Conservation (phyloP, 257 asterid species). For the Lavandula angustifolia region DNA sequence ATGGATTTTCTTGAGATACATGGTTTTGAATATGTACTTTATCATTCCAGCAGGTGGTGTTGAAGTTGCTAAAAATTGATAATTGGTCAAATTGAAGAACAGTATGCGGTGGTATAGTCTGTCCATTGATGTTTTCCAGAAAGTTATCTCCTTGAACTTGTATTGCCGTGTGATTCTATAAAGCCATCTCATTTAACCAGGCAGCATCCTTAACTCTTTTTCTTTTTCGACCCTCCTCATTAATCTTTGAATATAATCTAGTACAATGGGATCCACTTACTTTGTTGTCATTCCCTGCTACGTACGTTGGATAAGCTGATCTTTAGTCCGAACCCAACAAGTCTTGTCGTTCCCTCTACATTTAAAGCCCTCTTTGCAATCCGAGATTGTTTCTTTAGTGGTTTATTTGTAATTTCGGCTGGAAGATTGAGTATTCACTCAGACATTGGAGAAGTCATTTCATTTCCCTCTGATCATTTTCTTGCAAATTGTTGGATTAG, state of each 20-base stretch:
- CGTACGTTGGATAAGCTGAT: conserved; percentile 71
- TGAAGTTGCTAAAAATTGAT: conserved; percentile 36
- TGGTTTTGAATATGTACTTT: conserved; percentile 25
- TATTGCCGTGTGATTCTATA: conserved; percentile 94
- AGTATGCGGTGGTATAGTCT: conserved; percentile 86
- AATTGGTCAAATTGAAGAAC: conserved; percentile 50
- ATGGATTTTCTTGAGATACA: neutral
- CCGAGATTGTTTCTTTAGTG: neutral
- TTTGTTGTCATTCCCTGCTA: conserved; percentile 74
- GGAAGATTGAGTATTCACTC: conserved; percentile 27
- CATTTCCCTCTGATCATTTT: conserved; percentile 24
- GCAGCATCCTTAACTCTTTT: neutral
- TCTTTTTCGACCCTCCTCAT: neutral
- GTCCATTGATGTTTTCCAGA: conserved; percentile 69
- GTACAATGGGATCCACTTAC: conserved; percentile 76
- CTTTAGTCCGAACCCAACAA: conserved; percentile 9
- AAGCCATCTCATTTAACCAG: conserved; percentile 31
- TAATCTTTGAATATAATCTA: conserved; percentile 5
- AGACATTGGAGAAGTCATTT: conserved; percentile 6
- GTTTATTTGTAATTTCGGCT: conserved; percentile 6
- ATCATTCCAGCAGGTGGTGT: conserved; percentile 41
- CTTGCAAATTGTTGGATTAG: conserved; percentile 19
- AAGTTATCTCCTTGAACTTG: conserved; percentile 83
- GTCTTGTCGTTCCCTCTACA: neutral
- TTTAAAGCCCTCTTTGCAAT: neutral